These are phyloP conservation scores for Moesziomyces antarcticus DNA, from an alignment of 1,284 basidiomycete genomes.

Conservation along the genomic window DNA sequence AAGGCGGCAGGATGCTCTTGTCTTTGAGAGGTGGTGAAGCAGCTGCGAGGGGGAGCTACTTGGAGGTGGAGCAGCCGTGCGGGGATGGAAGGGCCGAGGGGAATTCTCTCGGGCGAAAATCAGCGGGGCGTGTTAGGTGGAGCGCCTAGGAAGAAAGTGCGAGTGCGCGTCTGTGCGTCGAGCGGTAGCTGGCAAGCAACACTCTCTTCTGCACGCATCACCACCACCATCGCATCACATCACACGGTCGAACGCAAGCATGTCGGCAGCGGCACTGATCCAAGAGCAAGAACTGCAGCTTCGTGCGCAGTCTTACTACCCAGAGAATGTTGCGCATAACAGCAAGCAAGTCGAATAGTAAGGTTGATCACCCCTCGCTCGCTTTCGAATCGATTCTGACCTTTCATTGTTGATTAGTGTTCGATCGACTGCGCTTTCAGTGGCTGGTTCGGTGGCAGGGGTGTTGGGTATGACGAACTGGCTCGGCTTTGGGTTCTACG, in stretches of 20 bases:
- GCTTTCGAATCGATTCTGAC: no score
- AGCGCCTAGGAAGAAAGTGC: no score
- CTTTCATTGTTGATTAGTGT: conserved; percentile 31
- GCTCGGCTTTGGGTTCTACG: conserved; percentile 61
- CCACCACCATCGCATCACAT: neutral
- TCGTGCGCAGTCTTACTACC: conserved; percentile 53
- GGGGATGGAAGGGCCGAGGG: no score
- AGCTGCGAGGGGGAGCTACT: no score
- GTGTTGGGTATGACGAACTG: conserved; percentile 64
- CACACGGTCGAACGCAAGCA: neutral
- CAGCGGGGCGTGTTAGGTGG: no score
- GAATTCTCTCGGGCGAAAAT: no score
- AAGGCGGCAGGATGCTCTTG: no score
- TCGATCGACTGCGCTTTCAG: conserved; percentile 57
- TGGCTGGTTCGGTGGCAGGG: conserved; percentile 58
- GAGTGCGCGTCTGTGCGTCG: no score
- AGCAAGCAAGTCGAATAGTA: conserved; percentile 61
- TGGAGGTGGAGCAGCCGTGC: no score
- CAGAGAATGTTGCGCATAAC: conserved; percentile 58
- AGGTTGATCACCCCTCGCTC: conserved; percentile 2
- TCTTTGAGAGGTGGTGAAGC: no score
- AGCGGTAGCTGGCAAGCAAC: no score
- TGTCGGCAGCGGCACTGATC: conserved; percentile 42
- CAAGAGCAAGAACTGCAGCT: conserved; percentile 45
- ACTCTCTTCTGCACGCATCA: no score